These are phyloP conservation scores for Ettlia oleoabundans DNA, from an alignment of 139 green algal genomes.

Conservation along the genomic window DNA sequence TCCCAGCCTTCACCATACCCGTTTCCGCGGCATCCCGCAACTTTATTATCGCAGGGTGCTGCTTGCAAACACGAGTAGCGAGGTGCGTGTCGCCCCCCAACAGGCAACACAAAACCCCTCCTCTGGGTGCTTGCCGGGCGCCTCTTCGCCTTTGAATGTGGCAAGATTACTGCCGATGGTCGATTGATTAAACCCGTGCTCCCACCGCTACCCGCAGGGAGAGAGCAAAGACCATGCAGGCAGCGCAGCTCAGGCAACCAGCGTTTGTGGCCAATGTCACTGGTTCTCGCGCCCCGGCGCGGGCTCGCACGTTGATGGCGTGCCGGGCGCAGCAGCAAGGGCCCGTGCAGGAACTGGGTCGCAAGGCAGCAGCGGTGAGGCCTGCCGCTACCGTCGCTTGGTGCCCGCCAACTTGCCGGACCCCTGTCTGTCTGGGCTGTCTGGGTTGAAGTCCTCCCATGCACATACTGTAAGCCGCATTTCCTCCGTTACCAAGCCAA, in stretches of 20 bases:
- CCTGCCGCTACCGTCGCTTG: background rate
- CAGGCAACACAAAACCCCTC: too few species aligned
- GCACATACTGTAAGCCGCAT: background rate
- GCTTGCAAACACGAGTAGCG: too few species aligned
- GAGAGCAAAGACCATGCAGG: background rate
- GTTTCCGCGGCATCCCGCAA: too few species aligned
- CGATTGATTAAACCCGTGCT: too few species aligned
- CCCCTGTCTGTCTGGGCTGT: background rate
- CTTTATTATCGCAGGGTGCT: too few species aligned
- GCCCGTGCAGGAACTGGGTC: background rate
- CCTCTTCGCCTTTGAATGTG: too few species aligned
- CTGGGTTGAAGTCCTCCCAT: background rate
- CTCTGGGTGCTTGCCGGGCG: too few species aligned
- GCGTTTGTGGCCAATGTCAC: slow-evolving; percentile 4
- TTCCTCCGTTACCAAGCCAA: background rate
- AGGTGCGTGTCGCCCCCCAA: too few species aligned
- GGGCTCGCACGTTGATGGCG: slow-evolving; percentile 8
- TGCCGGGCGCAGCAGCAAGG: slow-evolving; percentile 43
- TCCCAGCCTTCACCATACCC: too few species aligned
- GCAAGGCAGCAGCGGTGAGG: slow-evolving; percentile 40
- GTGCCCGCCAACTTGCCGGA: background rate
- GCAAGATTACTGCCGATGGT: too few species aligned
- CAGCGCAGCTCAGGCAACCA: background rate
- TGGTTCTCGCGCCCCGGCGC: background rate
- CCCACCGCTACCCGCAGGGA: too few species aligned